Conservation (phyloP, 2,329 filamentous ascomycete genomes). For the Exophiala sp. region DNA sequence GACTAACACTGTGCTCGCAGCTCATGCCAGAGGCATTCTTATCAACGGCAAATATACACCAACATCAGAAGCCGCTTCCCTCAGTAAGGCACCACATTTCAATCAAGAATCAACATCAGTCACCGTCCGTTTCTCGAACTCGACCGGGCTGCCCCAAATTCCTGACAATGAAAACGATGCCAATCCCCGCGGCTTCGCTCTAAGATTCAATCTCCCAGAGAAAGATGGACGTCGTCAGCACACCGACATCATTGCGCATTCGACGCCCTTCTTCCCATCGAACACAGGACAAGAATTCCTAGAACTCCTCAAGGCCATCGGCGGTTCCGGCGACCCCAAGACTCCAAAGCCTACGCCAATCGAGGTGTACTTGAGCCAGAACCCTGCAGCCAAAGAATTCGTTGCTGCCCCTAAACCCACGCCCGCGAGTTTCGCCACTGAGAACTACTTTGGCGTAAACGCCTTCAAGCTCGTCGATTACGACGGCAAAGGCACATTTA, state of each 20-base stretch:
- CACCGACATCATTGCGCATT: constrained; percentile 57
- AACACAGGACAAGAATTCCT: constrained; percentile 54
- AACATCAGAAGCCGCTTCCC: constrained; percentile 39
- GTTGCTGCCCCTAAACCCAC: constrained; percentile 50
- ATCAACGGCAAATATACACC: constrained; percentile 54
- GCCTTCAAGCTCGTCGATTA: constrained; percentile 32
- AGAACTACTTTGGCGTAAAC: constrained; percentile 43
- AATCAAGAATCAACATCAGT: constrained; percentile 44
- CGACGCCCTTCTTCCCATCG: constrained; percentile 51
- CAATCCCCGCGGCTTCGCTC: constrained; percentile 48
- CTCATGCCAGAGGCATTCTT: constrained; percentile 54
- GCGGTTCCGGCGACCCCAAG: constrained; percentile 31
- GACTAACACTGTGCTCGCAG: constrained; percentile 36
- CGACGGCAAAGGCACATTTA: constrained; percentile 45
- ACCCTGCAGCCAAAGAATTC: constrained; percentile 50
- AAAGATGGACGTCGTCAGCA: constrained; percentile 43
- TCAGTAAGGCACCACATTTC: constrained; percentile 51
- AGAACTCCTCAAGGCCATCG: constrained; percentile 45
- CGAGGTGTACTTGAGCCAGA: constrained; percentile 40
- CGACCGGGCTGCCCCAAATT: constrained; percentile 50
- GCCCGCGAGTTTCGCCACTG: constrained; percentile 48
- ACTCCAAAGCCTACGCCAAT: constrained; percentile 19
- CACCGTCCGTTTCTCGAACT: constrained; percentile 51
- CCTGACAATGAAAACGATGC: constrained; percentile 48
- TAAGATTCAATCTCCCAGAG: constrained; percentile 47